phyloP scores from a whole-genome alignment of 768 basidiomycete genomes.

The Naematelia encephala region DNA sequence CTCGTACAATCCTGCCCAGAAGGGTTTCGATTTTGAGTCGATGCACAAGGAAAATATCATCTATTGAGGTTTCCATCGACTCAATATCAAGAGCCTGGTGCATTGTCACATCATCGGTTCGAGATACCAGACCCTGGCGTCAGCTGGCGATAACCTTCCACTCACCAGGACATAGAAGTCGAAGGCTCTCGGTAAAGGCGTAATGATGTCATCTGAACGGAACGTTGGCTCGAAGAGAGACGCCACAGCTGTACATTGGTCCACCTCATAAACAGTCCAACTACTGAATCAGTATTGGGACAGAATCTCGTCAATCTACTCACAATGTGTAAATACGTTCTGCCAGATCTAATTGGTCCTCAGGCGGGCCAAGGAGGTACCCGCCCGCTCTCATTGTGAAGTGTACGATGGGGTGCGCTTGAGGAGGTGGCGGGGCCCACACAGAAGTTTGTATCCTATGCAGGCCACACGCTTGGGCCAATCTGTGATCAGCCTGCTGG shows the following conservation, averaged over 20 bases:
- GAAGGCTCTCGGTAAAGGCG: conserved; percentile 27
- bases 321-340: conserved; percentile 30
- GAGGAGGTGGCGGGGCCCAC: not conserved
- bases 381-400: conserved; percentile 12
- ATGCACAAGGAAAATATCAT: not conserved
- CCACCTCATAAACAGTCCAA: conserved; percentile 28
- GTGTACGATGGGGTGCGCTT: conserved; percentile 1
- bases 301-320: not conserved
- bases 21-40: conserved; percentile 7
- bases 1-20: not conserved
- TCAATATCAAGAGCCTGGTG: not conserved
- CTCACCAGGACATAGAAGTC: conserved; percentile 13
- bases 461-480: conserved; percentile 22
- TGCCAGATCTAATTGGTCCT: conserved; percentile 20
- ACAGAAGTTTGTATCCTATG: conserved; percentile 22
- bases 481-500: conserved; percentile 2
- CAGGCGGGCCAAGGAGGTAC: conserved; percentile 19
- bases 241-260: conserved; percentile 21
- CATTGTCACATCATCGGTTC: conserved; percentile 5
- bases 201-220: conserved; percentile 16
- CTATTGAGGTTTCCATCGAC: not conserved
- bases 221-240: conserved; percentile 24
- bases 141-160: not conserved
- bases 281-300: conserved; percentile 4
- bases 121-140: conserved; percentile 6